Evolutionary conservation across 2,329 filamentous ascomycete species (phyloP).

Genomic region (Podosphaera aphanis): DNA sequence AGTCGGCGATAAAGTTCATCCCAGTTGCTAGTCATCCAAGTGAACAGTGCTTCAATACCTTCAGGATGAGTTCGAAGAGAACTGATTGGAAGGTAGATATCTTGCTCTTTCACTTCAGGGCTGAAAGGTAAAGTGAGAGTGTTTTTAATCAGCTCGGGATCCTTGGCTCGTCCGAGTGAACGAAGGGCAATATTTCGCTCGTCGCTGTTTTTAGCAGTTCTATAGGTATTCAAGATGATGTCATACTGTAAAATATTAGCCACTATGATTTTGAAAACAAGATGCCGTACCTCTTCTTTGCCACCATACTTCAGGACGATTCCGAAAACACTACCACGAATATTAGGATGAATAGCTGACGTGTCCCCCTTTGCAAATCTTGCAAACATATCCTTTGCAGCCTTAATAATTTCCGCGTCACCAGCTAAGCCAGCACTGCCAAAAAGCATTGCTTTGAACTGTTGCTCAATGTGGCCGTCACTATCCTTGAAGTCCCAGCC

Average conservation of each 20-base stretch:
- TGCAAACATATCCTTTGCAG: slow-evolving; percentile 73
- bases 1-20: slow-evolving; percentile 58
- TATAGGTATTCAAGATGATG: slow-evolving; percentile 50
- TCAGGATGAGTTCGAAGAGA: slow-evolving; percentile 54
- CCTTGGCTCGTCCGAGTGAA: slow-evolving; percentile 53
- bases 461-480: slow-evolving; percentile 75
- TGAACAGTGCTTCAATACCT: slow-evolving; percentile 60
- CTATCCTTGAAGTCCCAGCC: slow-evolving; percentile 71
- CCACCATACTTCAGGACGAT: slow-evolving; percentile 69
- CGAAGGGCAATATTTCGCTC: slow-evolving; percentile 84
- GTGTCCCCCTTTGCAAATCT: slow-evolving; percentile 62
- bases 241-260: slow-evolving; percentile 35
- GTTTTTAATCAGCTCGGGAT: slow-evolving; percentile 57
- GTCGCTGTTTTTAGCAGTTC: slow-evolving; percentile 51
- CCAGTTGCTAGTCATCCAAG: slow-evolving; percentile 75
- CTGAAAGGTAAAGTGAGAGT: slow-evolving; percentile 54
- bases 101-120: slow-evolving; percentile 76
- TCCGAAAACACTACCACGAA: slow-evolving; percentile 65
- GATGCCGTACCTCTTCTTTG: slow-evolving; percentile 43
- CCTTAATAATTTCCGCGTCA: slow-evolving; percentile 53
- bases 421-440: slow-evolving; percentile 59
- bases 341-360: slow-evolving; percentile 72
- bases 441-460: slow-evolving; percentile 86
- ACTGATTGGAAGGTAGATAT: slow-evolving; percentile 71
- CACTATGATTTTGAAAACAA: background rate